Evolutionary conservation across 768 basidiomycete species (phyloP), one percentile per base, ranked within the genome.

Genomic region (Brasilioporus rufonigricans): DNA sequence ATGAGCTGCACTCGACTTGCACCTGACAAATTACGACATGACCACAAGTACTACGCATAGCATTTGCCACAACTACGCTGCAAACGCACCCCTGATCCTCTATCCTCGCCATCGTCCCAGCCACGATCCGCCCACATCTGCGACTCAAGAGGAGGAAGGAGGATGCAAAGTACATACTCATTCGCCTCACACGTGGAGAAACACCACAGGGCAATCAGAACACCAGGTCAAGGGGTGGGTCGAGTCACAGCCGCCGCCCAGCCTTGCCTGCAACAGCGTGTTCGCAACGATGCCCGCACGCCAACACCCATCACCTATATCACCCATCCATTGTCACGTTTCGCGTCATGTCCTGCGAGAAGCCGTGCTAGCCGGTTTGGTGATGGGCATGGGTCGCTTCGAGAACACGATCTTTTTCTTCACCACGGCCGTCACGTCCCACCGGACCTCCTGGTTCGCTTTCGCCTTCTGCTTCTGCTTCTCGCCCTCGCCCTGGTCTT

Each of bases 321-420:
- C n/a, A n/a, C n/a, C 4, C 39, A 23, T 19, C 5, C 39, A 40
- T 6, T 14, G 10, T 29, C 39, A 40, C 39, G 21, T 23, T 18
- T 40, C 9, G 27, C 12, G 2, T 45, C 26, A 65, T 48, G 38
- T 38, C 54, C 50, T 61, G 33, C 58, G 55, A 48, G 65, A 64
- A 49, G 60, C 58, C 29, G 59, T 52, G 59, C 60, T 67, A 21
- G 46, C 61, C 2, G 59, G 65, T 46, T 70, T 71, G 44, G 78
- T 74, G 39, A 91, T 76, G 1, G 89, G 91, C 80, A 89, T 90
- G 0, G 89, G 92, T 40, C 91, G 75, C 65, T 89, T 93, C 36
- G 87, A 80, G 65, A 94, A 94, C 14, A 91, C 77, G 27, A 94
- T 83, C 66, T 94, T 94, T 58, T 83, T 81, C 71, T 83, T 91